A percentile compares a stretch with the other conserved stretches of the same genome.
These are phyloP conservation scores for Mytilinidion resinicola DNA, from an alignment of 495 filamentous ascomycete species.

Conservation along the genomic window DNA sequence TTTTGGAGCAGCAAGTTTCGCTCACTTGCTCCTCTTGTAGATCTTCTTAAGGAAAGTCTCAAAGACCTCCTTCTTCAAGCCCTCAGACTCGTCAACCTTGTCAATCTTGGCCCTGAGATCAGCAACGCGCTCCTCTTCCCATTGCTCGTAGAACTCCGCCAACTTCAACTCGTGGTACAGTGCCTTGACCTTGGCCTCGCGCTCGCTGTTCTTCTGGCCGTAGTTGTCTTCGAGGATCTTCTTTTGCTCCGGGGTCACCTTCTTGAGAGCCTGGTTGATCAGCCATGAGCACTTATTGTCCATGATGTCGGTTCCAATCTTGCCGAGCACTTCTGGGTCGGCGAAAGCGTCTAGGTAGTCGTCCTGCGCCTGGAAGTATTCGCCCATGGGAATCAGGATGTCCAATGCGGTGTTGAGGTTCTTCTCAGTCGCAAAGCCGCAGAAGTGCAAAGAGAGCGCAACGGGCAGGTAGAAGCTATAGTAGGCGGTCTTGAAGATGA, in stretches of 20 bases:
- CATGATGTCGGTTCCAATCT: conserved; percentile 97
- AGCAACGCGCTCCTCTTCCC: conserved; percentile 75
- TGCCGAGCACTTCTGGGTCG: conserved; percentile 82
- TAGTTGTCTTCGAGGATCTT: conserved; percentile 77
- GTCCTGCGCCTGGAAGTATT: conserved; percentile 98
- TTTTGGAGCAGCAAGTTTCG: neutral
- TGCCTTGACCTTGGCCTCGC: conserved; percentile 79
- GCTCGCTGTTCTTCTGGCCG: conserved; percentile 74
- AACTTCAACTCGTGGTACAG: conserved; percentile 79
- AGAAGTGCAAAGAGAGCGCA: conserved; percentile 76
- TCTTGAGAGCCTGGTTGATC: conserved; percentile 82
- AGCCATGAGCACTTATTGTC: conserved; percentile 99
- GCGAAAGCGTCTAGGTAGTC: conserved; percentile 98
- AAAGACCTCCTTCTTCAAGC: conserved; percentile 84
- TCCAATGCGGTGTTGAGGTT: conserved; percentile 82
- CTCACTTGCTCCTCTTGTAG: conserved; percentile 88
- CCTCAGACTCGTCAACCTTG: conserved; percentile 73
- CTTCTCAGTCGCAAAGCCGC: conserved; percentile 70
- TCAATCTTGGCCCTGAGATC: conserved; percentile 70
- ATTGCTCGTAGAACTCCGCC: conserved; percentile 73
- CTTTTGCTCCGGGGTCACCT: conserved; percentile 73
- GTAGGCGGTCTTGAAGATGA: conserved; percentile 98
- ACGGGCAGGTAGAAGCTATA: conserved; percentile 98
- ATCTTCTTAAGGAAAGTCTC: conserved; percentile 90
- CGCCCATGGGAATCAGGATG: conserved; percentile 95